Evolutionary conservation across 2,329 filamentous ascomycete genomes (phyloP).

Genomic region (Paracorniculantispora psalliotae): DNA sequence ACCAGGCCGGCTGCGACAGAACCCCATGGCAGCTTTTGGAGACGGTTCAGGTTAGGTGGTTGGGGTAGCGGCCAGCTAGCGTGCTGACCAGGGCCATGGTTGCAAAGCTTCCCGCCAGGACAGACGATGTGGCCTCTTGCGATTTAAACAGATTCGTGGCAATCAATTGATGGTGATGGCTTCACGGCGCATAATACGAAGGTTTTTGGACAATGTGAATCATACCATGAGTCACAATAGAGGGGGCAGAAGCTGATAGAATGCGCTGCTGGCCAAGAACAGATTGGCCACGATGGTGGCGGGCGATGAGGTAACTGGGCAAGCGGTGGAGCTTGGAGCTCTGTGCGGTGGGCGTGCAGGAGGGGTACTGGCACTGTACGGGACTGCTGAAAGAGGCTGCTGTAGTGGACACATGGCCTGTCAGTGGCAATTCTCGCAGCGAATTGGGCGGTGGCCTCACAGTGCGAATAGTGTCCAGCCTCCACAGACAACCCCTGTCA

Average conservation of each 20-base stretch:
- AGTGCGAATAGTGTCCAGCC: slow-evolving; percentile 1
- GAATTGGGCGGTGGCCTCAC: not conserved
- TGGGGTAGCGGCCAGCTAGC: not conserved
- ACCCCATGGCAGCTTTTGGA: not conserved
- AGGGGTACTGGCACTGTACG: not conserved
- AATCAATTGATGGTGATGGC: not conserved
- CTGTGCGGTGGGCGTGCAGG: not conserved
- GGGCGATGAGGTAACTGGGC: slow-evolving; percentile 3
- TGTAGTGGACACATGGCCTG: not conserved
- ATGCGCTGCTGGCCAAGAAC: not conserved
- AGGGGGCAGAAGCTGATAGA: slow-evolving; percentile 6
- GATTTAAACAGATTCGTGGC: not conserved
- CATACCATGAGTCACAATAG: slow-evolving; percentile 8
- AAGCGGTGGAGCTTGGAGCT: not conserved
- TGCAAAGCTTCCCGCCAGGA: not conserved
- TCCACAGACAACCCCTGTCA: slow-evolving; percentile 27
- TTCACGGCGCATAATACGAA: not conserved
- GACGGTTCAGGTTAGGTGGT: not conserved
- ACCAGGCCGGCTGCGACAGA: slow-evolving; percentile 12
- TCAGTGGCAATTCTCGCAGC: not conserved
- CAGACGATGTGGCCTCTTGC: not conserved
- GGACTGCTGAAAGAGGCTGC: not conserved
- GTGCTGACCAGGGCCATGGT: not conserved
- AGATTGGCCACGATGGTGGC: slow-evolving; percentile 11
- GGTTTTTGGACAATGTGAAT: not conserved